Evolutionary conservation across 805 yeast species (phyloP), one percentile per base, ranked within the genome.

Genomic region (Candida ulmi): DNA sequence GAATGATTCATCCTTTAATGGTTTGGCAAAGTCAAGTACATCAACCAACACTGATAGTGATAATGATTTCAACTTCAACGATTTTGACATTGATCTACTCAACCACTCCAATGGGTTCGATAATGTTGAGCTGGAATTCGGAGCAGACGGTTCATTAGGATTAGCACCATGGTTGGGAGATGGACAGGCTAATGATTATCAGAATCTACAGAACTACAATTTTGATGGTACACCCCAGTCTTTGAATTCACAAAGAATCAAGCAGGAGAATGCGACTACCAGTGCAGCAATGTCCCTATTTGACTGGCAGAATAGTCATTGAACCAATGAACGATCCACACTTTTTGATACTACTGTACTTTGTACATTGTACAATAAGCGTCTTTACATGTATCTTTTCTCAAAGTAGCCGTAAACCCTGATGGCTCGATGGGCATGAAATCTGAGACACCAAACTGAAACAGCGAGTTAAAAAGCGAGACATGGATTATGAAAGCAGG

Each of bases 111-210:
- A 35, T 32, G n/a, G 35, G 33, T 33, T 44, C 33, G 52, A 53
- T 30, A 48, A 48, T 40, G 41, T 54, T 2, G 66, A 63, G 39
- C 61, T 60, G 49, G 88, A 81, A 42, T 83, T 80, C 57, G 84
- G 83, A n/a, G 87, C 87, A 3, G 93, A 84, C 61, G 91, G 88
- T 1, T 84, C 91, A 0, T 61, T 83, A 30, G 91, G 91, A 1
- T 62, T 84, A 39, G 88, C 85, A 2, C 83, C 83, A 9, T 71
- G 83, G 50, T 60, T 83, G 41, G 83, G 76, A 39, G 70, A 64
- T 36, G 51, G 18, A 21, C 11, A 30, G 23, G 19, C 15, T 17
- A 30, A 17, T 15, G 8, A 29, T 16, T 17, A 18, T 5, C 23
- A 17, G 4, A 30, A 30, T 30, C 17, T 21, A 17, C 33, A 18